Base-by-base conservation (phyloP, 139 green algal genomes). In the Chlamydomonas sphaeroides region DNA sequence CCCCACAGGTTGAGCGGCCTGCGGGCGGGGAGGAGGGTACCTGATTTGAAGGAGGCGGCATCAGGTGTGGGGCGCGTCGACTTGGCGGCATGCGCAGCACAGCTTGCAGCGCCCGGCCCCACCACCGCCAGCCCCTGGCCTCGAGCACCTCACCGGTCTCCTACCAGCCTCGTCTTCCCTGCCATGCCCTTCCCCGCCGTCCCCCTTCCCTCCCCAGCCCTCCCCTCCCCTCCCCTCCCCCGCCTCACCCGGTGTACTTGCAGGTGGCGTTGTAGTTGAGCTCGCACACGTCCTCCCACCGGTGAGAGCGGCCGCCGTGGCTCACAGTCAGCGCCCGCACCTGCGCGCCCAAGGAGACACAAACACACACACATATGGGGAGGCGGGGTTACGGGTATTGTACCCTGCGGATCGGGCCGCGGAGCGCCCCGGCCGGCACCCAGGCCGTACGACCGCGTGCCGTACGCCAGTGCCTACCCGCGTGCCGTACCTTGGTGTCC, bases 1-100 rank as follows among this genome's bases (percentile, higher is more conserved):
- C n/a, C 51, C 76, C 76, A 83, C n/a, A 66, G 51, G 20, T 75
- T 45, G 33, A 83, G 63, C 30, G 51, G 51, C 45, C 76, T 74
- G 76, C 42, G 45, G 2, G 70, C 1, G n/a, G 32, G 32, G 45
- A 49, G 65, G 18, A n/a, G n/a, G n/a, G n/a, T n/a, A n/a, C n/a
- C n/a, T n/a, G n/a, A n/a, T n/a, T n/a, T n/a, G n/a, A n/a, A n/a
- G n/a, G n/a, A n/a, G n/a, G n/a, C n/a, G n/a, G n/a, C n/a, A n/a
- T n/a, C n/a, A n/a, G n/a, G n/a, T n/a, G n/a, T n/a, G n/a, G n/a
- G n/a, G n/a, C n/a, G n/a, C n/a, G n/a, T n/a, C n/a, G n/a, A n/a
- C n/a, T n/a, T n/a, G n/a, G n/a, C n/a, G n/a, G n/a, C n/a, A n/a
- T n/a, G n/a, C n/a, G n/a, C n/a, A n/a, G n/a, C n/a, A n/a, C n/a